Base-by-base conservation (phyloP, 768 basidiomycete species). In the Suillus sp. region DNA sequence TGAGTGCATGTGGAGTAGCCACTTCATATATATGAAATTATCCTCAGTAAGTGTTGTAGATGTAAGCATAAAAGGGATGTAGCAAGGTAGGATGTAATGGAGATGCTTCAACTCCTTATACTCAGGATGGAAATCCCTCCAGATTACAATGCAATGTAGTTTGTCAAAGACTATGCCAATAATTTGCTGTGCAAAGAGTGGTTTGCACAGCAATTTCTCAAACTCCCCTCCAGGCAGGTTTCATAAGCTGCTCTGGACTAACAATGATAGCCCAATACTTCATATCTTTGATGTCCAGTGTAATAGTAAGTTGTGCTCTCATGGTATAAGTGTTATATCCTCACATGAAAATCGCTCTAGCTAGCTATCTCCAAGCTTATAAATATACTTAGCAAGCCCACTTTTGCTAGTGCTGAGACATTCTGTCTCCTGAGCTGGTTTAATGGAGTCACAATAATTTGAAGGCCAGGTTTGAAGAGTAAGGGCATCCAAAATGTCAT, bases 401-500 rank as follows among this genome's bases (percentile, higher is more conserved):
- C 4, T 45, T 45, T 45, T n/a, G n/a, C 43, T 10, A 45, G 43
- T 1, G 10, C 10, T 11, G 43, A n/a, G n/a, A 45, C 0, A 3
- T 45, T 45, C 10, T 45, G 43, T 45, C n/a, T 45, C 43, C 43
- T 1, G 1, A 45, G n/a, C 43, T n/a, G 43, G n/a, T n/a, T 45
- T 20, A 45, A 45, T 11, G 10, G 43, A 4, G 43, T n/a, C n/a
- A 45, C 43, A 1, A 45, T n/a, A 45, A 45, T 45, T 45, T 45
- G n/a, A n/a, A n/a, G 4, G 43, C 43, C n/a, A 11, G 43, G 43
- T 45, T 45, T 45, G 43, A 45, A 45, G 2, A 45, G 43, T 45
- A 45, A 45, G 10, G 43, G 43, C 43, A 45, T 45, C n/a, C n/a
- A 45, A 45, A 45, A 45, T n/a, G n/a, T n/a, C 43, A 43, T 43